A percentile compares a stretch with the other conserved stretches of the same genome.
phyloP scores from a whole-genome alignment of 2,329 filamentous ascomycete genomes.

The Orbilia oligospora region DNA sequence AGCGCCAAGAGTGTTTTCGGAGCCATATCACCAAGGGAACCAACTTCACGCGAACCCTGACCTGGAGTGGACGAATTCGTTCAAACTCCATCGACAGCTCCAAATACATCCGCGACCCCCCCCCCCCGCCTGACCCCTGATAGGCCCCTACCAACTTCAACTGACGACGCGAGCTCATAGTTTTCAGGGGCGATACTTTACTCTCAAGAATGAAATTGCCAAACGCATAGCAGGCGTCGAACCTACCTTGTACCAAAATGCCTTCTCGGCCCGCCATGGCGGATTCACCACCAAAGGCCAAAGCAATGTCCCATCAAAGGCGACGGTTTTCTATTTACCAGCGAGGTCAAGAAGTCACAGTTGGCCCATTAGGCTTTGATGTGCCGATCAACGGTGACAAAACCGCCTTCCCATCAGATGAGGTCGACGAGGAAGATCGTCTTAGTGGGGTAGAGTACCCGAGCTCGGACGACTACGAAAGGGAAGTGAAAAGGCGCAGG shows the following conservation, averaged over 20 bases:
- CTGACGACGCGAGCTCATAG: background rate
- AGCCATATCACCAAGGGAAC: slow-evolving; percentile 23
- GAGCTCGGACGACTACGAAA: slow-evolving; percentile 26
- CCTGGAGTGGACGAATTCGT: background rate
- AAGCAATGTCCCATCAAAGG: slow-evolving; percentile 3
- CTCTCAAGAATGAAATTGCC: slow-evolving; percentile 28
- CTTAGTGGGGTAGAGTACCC: slow-evolving; percentile 57
- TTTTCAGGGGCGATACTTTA: background rate
- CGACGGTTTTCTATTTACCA: slow-evolving; percentile 55
- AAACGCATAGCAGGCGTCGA: slow-evolving; percentile 12
- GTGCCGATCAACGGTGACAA: slow-evolving; percentile 39
- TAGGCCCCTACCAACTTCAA: background rate
- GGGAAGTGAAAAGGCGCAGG: slow-evolving; percentile 38
- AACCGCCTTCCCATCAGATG: slow-evolving; percentile 43
- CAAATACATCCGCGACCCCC: background rate
- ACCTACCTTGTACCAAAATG: background rate
- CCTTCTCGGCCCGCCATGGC: background rate
- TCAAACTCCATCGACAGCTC: slow-evolving; percentile 17
- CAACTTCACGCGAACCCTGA: slow-evolving; percentile 28
- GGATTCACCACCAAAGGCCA: slow-evolving; percentile 17
- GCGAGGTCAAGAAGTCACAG: slow-evolving; percentile 46
- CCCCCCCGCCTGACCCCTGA: background rate
- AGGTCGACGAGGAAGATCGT: slow-evolving; percentile 49
- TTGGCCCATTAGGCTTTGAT: slow-evolving; percentile 49
- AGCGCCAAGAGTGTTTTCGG: slow-evolving; percentile 21